A percentile compares a stretch with the other conserved stretches of the same genome.
phyloP scores from a whole-genome alignment of 164 flowering plant species.

The Cinnamomum micranthum region DNA sequence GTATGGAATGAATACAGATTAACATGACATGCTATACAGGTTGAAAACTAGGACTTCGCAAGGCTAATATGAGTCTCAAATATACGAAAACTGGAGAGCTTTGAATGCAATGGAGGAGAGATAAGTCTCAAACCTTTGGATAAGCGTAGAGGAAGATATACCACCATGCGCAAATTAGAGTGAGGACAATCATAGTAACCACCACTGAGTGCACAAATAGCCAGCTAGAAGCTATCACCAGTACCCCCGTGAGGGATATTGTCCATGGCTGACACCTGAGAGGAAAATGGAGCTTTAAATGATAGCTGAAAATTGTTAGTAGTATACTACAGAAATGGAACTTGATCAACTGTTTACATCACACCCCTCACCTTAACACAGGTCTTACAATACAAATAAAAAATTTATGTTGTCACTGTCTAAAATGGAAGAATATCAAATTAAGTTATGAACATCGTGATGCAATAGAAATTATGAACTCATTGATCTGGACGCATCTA shows the following conservation, averaged over 20 bases:
- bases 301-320: neutral
- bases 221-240: constrained; percentile 67
- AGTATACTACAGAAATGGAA: neutral
- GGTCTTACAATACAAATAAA: no score
- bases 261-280: constrained; percentile 98
- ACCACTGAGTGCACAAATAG: constrained; percentile 48
- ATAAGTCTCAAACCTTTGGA: constrained; percentile 65
- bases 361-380: neutral
- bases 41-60: neutral
- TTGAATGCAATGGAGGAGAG: neutral
- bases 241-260: constrained; percentile 64
- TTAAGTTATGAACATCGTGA: no score
- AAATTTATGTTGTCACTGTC: no score
- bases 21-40: neutral
- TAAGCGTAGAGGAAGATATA: constrained; percentile 82
- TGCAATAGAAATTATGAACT: no score
- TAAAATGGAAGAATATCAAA: no score
- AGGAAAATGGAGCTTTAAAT: neutral
- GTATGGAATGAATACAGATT: neutral
- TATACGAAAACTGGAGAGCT: no score
- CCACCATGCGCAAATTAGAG: constrained; percentile 77
- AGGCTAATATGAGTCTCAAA: neutral
- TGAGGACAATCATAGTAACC: constrained; percentile 34
- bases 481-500: no score
- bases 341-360: neutral